Base-by-base conservation (phyloP, 495 filamentous ascomycete genomes). In the Articulospora tetracladia region DNA sequence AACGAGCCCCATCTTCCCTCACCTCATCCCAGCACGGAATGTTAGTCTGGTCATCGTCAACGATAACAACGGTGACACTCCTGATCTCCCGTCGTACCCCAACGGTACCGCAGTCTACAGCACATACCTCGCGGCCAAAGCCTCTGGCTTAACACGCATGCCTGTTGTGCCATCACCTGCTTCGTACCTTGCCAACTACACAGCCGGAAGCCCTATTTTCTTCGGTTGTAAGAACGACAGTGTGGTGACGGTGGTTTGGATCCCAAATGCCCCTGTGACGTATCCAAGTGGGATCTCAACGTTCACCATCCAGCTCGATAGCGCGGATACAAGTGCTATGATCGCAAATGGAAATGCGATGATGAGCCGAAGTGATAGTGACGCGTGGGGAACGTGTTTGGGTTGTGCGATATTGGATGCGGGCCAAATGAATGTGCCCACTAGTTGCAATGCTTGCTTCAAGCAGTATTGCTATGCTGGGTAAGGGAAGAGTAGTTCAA, bases 31-130 rank as follows among this genome's bases (percentile, higher is more conserved):
- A 2, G 57, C 51, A 1, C 55, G 57, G 1, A 20, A 30, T 8
- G 11, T 44, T 17, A 19, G 30, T 1, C 59, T 64, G 20, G 52
- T 64, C 19, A 55, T 64, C 24, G 61, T 53, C 20, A 59, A 57
- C 56, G 61, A 64, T 20, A 24, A 54, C 57, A 59, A 55, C 34
- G 20, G 11, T 17, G 61, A 64, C 25, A 50, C 44, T 28, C 2
- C 36, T 34, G 51, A 56, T 7, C 55, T 55, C 28, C 39, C 39
- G 3, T 1, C 22, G n/a, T 64, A 57, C 50, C 41, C 24, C 30
- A 64, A 64, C 39, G 61, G 61, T 23, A 64, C 61, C 0, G 59
- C 55, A 34, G 20, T 64, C 0, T 59, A 64, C 49, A 52, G 59
- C 23, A 50, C 56, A 1, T 64, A 64, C 57, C 36, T 59, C 20